Percentiles rank a stretch among this genome's conserved stretches.
These are phyloP conservation scores for Talaromyces piceae DNA, from an alignment of 2,329 filamentous ascomycete genomes.

Conservation along the genomic window DNA sequence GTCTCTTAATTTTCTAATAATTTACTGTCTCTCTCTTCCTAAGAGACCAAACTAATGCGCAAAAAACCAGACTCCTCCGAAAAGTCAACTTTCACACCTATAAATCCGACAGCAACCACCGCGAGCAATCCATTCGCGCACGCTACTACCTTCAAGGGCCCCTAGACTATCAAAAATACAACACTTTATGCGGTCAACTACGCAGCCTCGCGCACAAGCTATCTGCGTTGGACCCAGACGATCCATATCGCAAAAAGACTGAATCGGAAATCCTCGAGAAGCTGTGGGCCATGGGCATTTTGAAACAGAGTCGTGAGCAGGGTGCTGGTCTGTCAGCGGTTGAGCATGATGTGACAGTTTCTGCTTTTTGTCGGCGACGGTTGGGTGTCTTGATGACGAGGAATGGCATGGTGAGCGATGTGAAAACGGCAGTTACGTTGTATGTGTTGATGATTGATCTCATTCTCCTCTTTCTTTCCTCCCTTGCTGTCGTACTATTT, in stretches of 20 bases:
- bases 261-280: conserved; percentile 86
- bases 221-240: conserved; percentile 70
- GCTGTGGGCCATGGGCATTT: conserved; percentile 83
- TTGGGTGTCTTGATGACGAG: conserved; percentile 88
- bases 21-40: not conserved
- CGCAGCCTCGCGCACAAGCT: conserved; percentile 85
- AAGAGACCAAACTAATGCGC: conserved; percentile 6
- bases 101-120: conserved; percentile 80
- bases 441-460: too few relatives aligned
- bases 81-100: conserved; percentile 94
- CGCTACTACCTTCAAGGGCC: conserved; percentile 89
- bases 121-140: conserved; percentile 69
- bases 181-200: conserved; percentile 66
- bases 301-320: conserved; percentile 67
- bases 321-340: conserved; percentile 63
- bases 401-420: conserved; percentile 82
- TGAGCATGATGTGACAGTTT: conserved; percentile 82
- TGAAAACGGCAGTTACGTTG: conserved; percentile 57
- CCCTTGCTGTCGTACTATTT: too few relatives aligned
- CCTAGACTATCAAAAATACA: conserved; percentile 69
- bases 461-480: too few relatives aligned
- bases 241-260: conserved; percentile 69
- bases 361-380: conserved; percentile 74
- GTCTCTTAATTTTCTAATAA: conserved; percentile 8
- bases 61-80: conserved; percentile 54